Evolutionary conservation across 2,329 filamentous ascomycete genomes (phyloP), one percentile per base, ranked within the genome.

Genomic region (Penicillium sp.): DNA sequence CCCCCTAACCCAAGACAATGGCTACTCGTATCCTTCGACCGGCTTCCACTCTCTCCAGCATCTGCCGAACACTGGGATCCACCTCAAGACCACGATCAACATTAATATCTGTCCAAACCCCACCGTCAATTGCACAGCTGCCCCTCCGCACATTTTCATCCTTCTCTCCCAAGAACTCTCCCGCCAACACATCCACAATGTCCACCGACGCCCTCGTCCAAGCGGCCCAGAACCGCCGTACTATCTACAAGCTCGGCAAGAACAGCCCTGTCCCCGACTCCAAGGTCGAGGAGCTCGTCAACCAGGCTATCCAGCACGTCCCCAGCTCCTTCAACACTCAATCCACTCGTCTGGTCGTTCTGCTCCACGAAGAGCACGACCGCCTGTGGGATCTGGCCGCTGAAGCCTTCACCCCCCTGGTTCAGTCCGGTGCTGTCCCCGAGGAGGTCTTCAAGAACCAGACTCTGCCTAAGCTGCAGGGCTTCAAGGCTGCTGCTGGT

Each of bases 281-380:
- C 31, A 64, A 71, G 59, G 65, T 76, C 52, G 67, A 73, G 46
- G 66, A 70, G 45, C 65, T 76, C 26, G 70, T 76, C 31, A 67
- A 73, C 49, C 59, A 67, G 11, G 80, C 85, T 51, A 79, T 94
- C 63, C 79, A 85, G 55, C 81, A 91, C 72, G 81, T 88, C 1
- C 92, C 92, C 37, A 88, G 85, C 48, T 86, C 87, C 61, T 97
- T 96, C 87, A 96, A 97, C 85, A 89, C 86, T 37, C 92, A 96
- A 80, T 86, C 86, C 63, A 88, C 90, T 63, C 87, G 92, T 55
- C 77, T 89, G 54, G 83, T 96, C 44, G 83, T 96, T 48, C 84
- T 97, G 51, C 82, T 94, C 68, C 87, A 89, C 67, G 84, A 83
- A 58, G 89, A 96, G 75, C 92, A 97, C 79, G 87, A 92, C 67